Percentiles rank a stretch among this genome's conserved stretches.
Evolutionary conservation across 208 protist species (phyloP).

Genomic region (Acanthamoeba royreba): DNA sequence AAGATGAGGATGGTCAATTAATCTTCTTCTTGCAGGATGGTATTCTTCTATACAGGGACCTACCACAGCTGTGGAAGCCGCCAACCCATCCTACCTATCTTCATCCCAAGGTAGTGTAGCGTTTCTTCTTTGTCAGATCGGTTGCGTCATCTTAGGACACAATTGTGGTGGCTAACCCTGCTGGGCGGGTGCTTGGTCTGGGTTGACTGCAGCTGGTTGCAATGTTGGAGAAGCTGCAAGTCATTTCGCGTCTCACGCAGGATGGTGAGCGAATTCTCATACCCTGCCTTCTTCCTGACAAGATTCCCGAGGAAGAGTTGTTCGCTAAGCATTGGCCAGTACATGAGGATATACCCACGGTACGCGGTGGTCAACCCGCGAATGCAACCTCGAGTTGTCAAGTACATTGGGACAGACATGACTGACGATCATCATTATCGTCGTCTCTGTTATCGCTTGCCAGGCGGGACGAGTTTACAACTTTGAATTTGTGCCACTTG

Average conservation of each 20-base stretch:
- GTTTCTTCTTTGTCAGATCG: background rate
- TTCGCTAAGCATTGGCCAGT: background rate
- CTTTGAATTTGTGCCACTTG: constrained; percentile 49
- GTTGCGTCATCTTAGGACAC: background rate
- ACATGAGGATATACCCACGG: constrained; percentile 17
- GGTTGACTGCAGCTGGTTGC: no score
- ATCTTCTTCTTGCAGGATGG: no score
- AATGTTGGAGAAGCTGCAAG: constrained; percentile 44
- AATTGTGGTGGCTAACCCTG: no score
- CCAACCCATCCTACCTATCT: constrained; percentile 23
- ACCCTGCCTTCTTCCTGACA: constrained; percentile 30
- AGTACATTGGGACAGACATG: no score
- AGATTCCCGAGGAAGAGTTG: background rate
- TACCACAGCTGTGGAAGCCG: constrained; percentile 50
- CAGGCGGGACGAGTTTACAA: constrained; percentile 32
- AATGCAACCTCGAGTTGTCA: no score
- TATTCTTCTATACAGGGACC: background rate
- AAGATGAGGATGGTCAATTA: no score
- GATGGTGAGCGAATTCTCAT: constrained; percentile 2
- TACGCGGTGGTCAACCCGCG: background rate
- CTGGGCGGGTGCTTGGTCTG: no score
- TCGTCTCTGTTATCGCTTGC: background rate
- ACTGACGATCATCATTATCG: no score
- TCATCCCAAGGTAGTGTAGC: background rate
- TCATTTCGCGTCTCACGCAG: background rate